phyloP scores from a whole-genome alignment of 1,139 yeast species.

The Candida gigantensis region DNA sequence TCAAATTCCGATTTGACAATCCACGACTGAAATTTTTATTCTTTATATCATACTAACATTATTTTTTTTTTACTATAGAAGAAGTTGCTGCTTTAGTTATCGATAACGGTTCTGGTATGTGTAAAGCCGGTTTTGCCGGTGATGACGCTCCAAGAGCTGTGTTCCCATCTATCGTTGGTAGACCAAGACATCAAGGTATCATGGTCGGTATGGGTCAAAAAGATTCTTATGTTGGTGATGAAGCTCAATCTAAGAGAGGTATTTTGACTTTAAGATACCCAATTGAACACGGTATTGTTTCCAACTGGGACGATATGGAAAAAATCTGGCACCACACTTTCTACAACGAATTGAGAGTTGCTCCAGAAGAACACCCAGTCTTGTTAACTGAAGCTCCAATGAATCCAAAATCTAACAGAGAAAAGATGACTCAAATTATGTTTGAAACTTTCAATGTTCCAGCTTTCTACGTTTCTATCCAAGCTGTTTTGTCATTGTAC shows the following conservation, averaged over 20 bases:
- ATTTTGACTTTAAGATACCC: conserved; percentile 98
- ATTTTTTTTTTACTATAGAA: conserved; percentile 37
- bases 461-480: conserved; percentile 97
- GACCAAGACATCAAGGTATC: conserved; percentile 99
- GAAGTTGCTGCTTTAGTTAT: conserved; percentile 79
- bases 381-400: conserved; percentile 98
- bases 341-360: conserved; percentile 97
- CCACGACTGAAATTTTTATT: not conserved
- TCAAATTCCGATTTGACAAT: not conserved
- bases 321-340: conserved; percentile 99
- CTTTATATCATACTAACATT: conserved; percentile 23
- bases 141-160: conserved; percentile 99
- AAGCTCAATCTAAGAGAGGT: conserved; percentile 99
- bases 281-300: conserved; percentile 99
- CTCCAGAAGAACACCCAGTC: conserved; percentile 99
- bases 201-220: conserved; percentile 99
- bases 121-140: conserved; percentile 99
- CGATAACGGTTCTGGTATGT: conserved; percentile 99
- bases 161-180: conserved; percentile 99
- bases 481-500: conserved; percentile 96
- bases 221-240: conserved; percentile 99
- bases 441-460: conserved; percentile 99
- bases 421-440: conserved; percentile 98
- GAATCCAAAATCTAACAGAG: conserved; percentile 99
- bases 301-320: conserved; percentile 99